Conservation (phyloP, 176 grass and related monocot species). For the Eleusine coracana region DNA sequence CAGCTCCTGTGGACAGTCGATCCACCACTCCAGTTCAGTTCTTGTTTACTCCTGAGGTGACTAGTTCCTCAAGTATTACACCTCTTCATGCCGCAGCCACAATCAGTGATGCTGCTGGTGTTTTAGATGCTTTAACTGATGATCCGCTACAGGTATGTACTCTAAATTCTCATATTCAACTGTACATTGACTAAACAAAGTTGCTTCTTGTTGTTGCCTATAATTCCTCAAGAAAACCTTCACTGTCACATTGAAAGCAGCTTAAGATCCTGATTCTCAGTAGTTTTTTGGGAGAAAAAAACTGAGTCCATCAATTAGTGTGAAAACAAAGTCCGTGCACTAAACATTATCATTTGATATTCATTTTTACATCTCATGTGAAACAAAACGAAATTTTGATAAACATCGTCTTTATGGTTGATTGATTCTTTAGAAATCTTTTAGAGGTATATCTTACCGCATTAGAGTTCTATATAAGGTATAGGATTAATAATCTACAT, state of each 20-base stretch:
- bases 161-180: constrained; percentile 5
- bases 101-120: constrained; percentile 44
- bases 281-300: not conserved
- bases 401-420: not conserved
- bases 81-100: constrained; percentile 77
- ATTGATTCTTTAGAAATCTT: constrained; percentile 22
- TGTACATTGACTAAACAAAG: not conserved
- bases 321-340: not conserved
- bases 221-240: not conserved
- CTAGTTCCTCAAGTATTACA: constrained; percentile 55
- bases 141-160: constrained; percentile 70
- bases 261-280: not conserved
- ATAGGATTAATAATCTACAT: constrained; percentile 7
- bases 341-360: constrained; percentile 14
- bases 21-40: constrained; percentile 23
- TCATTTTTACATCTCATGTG: not conserved
- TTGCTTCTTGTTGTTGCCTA: not conserved
- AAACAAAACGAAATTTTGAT: not conserved
- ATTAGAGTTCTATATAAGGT: not conserved
- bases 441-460: constrained; percentile 14
- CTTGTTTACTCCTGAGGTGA: constrained; percentile 66
- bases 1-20: constrained; percentile 8
- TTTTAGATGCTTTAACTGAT: constrained; percentile 81
- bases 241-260: not conserved
- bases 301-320: constrained; percentile 7